These are phyloP conservation scores for Solanum piurae DNA, from an alignment of 257 asterid species.

Conservation along the genomic window DNA sequence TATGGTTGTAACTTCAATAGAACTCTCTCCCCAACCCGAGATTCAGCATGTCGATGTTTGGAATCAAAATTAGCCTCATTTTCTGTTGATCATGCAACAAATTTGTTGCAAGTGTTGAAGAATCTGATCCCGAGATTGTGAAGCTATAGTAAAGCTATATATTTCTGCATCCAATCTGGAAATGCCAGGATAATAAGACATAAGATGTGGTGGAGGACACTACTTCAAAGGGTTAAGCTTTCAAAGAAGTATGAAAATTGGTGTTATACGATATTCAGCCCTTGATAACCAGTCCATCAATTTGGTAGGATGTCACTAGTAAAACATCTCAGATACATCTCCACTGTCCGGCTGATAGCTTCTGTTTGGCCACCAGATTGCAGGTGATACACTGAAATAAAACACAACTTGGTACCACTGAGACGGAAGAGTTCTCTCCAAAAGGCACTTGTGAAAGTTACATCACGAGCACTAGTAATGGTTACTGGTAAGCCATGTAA, in stretches of 20 bases:
- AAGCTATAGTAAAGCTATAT: neutral
- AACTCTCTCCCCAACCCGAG: neutral
- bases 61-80: neutral
- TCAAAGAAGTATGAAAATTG: neutral
- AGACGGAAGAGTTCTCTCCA: neutral
- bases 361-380: neutral
- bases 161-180: neutral
- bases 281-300: neutral
- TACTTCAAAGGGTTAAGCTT: neutral
- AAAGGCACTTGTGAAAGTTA: neutral
- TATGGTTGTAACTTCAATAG: neutral
- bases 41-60: neutral
- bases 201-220: neutral
- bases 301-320: neutral
- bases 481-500: neutral
- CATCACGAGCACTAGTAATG: neutral
- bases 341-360: neutral
- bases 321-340: neutral
- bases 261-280: neutral
- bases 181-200: neutral
- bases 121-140: neutral
- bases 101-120: neutral
- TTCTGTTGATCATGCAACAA: neutral
- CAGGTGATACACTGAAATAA: neutral
- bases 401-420: neutral